phyloP scores from a whole-genome alignment of 352 stramenopile genomes.

The Globisporangium paddicum region DNA sequence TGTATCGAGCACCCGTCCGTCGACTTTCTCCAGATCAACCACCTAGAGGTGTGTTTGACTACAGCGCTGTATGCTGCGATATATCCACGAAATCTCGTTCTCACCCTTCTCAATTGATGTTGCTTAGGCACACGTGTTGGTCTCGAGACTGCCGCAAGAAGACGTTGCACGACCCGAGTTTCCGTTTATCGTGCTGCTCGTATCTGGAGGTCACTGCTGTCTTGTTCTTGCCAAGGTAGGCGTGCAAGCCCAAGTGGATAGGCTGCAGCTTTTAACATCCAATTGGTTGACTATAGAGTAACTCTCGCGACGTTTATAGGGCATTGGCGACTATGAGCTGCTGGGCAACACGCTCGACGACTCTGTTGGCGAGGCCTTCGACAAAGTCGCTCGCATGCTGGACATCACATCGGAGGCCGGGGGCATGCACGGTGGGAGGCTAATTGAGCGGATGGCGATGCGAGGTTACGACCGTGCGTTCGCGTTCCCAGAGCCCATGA shows the following conservation, averaged over 20 bases:
- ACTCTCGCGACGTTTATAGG: constrained; percentile 37
- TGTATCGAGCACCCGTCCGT: constrained; percentile 80
- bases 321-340: constrained; percentile 91
- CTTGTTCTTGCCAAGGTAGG: constrained; percentile 87
- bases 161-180: constrained; percentile 70
- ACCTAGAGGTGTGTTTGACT: constrained; percentile 85
- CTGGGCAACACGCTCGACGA: constrained; percentile 97
- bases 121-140: constrained; percentile 92
- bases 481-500: constrained; percentile 91
- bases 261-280: neutral
- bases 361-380: constrained; percentile 97
- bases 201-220: constrained; percentile 98
- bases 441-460: constrained; percentile 92
- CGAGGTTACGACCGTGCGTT: constrained; percentile 90
- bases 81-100: neutral
- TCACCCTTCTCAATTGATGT: neutral
- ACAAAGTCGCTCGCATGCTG: constrained; percentile 97
- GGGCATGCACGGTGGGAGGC: constrained; percentile 85
- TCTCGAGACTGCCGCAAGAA: constrained; percentile 85
- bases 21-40: constrained; percentile 96
- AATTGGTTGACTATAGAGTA: neutral
- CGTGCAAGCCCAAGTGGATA: neutral
- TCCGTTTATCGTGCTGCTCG: constrained; percentile 96
- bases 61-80: neutral
- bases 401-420: constrained; percentile 49